Evolutionary conservation across 164 flowering plant species (phyloP).

Genomic region (Pachysandra terminalis): DNA sequence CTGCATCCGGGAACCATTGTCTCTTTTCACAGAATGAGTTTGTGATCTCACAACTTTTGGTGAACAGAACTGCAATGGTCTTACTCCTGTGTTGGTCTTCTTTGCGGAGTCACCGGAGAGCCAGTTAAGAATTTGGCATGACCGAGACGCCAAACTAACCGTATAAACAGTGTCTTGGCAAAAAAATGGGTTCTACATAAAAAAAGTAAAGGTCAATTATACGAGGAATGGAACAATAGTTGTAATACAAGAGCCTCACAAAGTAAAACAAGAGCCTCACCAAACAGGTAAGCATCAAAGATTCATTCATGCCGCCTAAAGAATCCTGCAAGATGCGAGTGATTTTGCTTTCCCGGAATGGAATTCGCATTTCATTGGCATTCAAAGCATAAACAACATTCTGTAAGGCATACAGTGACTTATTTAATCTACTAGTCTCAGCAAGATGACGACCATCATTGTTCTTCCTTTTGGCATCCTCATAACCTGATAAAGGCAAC

Average conservation of each 20-base stretch:
- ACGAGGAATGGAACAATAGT: background rate
- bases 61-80: no score
- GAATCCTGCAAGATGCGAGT: slow-evolving; percentile 68
- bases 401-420: slow-evolving; percentile 40
- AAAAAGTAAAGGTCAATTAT: no score
- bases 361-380: slow-evolving; percentile 48
- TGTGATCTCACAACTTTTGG: no score
- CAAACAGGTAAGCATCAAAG: slow-evolving; percentile 61
- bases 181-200: slow-evolving; percentile 41
- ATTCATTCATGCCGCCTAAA: slow-evolving; percentile 37
- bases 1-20: no score
- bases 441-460: slow-evolving; percentile 23
- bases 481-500: slow-evolving; percentile 46
- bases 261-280: slow-evolving; percentile 27
- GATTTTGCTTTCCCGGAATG: slow-evolving; percentile 72
- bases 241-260: background rate
- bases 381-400: slow-evolving; percentile 62
- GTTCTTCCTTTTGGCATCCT: slow-evolving; percentile 46
- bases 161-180: slow-evolving; percentile 61
- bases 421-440: slow-evolving; percentile 47
- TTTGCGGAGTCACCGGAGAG: background rate
- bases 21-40: no score
- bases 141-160: no score
- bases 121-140: slow-evolving; percentile 22
- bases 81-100: no score